Evolutionary conservation across 2,329 filamentous ascomycete genomes (phyloP).

Genomic region (Chrysoporthe austroafricana): DNA sequence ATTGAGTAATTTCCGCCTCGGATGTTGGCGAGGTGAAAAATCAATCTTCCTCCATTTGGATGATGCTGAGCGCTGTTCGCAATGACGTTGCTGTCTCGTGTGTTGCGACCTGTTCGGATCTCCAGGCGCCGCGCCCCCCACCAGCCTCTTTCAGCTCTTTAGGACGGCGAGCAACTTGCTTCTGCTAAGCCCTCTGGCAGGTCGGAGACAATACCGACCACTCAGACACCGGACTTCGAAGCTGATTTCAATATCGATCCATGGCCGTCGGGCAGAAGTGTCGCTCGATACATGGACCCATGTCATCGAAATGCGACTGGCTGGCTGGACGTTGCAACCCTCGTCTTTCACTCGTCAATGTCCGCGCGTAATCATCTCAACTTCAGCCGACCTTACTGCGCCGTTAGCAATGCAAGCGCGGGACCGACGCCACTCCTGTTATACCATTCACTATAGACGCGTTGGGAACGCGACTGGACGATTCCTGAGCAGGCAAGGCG

Average conservation of each 20-base stretch:
- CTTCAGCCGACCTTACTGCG: not conserved
- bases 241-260: not conserved
- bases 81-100: not conserved
- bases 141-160: not conserved
- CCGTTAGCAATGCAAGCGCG: not conserved
- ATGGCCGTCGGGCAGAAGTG: not conserved
- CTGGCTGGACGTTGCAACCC: not conserved
- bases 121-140: not conserved
- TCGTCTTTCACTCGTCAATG: not conserved
- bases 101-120: not conserved
- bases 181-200: not conserved
- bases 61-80: not conserved
- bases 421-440: not conserved
- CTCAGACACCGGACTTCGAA: not conserved
- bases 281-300: not conserved
- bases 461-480: not conserved
- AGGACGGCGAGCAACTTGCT: not conserved
- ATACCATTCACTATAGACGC: not conserved
- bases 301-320: not conserved
- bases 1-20: slow-evolving; percentile 10
- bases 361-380: not conserved
- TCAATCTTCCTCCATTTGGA: not conserved
- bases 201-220: not conserved
- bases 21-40: not conserved
- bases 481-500: not conserved